These are phyloP conservation scores for Alternaria angustiovoidea DNA, from an alignment of 2,329 filamentous ascomycete species.

Conservation along the genomic window DNA sequence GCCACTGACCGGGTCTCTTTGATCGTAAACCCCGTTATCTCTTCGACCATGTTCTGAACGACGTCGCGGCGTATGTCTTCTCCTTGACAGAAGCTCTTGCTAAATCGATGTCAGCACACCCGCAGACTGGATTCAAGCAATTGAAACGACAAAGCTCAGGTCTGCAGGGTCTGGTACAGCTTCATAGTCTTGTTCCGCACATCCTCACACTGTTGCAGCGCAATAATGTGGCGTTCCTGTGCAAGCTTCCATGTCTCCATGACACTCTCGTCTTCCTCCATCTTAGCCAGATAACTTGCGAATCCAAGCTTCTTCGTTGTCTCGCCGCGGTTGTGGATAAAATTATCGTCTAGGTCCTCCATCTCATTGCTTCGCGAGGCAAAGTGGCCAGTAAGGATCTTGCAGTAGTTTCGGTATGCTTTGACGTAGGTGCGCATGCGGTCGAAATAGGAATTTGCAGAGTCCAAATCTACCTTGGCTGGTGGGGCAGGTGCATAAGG, in stretches of 20 bases:
- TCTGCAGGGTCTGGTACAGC: slow-evolving; percentile 32
- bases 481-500: slow-evolving; percentile 60
- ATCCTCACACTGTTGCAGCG: slow-evolving; percentile 54
- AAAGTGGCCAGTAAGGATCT: slow-evolving; percentile 65
- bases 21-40: background rate
- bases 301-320: slow-evolving; percentile 59
- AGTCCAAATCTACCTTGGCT: slow-evolving; percentile 55
- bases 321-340: slow-evolving; percentile 63
- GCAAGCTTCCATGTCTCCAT: slow-evolving; percentile 68
- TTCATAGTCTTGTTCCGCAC: slow-evolving; percentile 43
- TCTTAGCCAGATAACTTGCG: slow-evolving; percentile 65
- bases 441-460: slow-evolving; percentile 61
- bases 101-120: slow-evolving; percentile 12
- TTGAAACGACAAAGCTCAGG: slow-evolving; percentile 3
- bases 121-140: slow-evolving; percentile 2
- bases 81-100: background rate
- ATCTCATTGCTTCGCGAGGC: slow-evolving; percentile 59
- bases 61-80: background rate
- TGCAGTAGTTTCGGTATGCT: slow-evolving; percentile 65
- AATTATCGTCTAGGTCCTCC: slow-evolving; percentile 53
- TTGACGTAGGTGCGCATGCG: slow-evolving; percentile 64
- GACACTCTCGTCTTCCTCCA: slow-evolving; percentile 71
- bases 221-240: slow-evolving; percentile 66
- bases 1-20: background rate
- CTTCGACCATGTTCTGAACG: background rate